These are phyloP conservation scores for Fusarium paranaense DNA, from an alignment of 2,329 filamentous ascomycete genomes.

Conservation along the genomic window DNA sequence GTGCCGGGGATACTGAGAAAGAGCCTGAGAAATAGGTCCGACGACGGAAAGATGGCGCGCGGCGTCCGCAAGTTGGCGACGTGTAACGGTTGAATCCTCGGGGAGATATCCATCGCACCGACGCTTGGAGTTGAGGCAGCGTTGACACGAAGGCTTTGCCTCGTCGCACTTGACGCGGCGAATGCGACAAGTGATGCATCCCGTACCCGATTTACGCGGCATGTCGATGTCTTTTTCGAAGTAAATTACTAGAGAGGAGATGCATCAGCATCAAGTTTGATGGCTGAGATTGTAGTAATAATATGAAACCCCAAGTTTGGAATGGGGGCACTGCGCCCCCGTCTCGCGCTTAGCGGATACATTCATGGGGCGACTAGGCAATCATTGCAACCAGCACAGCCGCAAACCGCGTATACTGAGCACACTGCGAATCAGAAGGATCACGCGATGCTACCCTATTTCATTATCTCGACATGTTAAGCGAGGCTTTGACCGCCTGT, in stretches of 20 bases:
- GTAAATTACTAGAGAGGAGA: not conserved
- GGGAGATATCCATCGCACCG: conserved; percentile 51
- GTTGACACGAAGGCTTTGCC: conserved; percentile 45
- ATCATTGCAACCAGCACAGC: not conserved
- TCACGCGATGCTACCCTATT: not conserved
- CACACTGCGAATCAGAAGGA: not conserved
- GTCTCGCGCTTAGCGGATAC: not conserved
- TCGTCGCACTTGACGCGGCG: conserved; percentile 53
- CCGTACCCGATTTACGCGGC: conserved; percentile 41
- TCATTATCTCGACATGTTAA: not conserved
- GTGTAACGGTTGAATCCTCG: conserved; percentile 39
- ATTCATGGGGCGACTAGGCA: not conserved
- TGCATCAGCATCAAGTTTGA: not conserved
- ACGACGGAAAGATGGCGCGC: conserved; percentile 45
- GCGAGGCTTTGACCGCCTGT: not conserved
- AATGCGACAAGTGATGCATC: conserved; percentile 46
- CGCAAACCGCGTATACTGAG: not conserved
- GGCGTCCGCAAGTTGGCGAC: conserved; percentile 47
- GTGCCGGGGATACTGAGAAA: conserved; percentile 33
- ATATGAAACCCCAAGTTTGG: not conserved
- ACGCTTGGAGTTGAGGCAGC: conserved; percentile 42
- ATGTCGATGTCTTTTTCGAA: conserved; percentile 4
- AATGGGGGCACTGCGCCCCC: not conserved
- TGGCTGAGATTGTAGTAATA: not conserved
- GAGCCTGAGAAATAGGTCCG: conserved; percentile 45